A percentile compares a stretch with the other conserved stretches of the same genome.
Conservation (phyloP, 2,329 filamentous ascomycete genomes). For the Apiospora saccharicola region DNA sequence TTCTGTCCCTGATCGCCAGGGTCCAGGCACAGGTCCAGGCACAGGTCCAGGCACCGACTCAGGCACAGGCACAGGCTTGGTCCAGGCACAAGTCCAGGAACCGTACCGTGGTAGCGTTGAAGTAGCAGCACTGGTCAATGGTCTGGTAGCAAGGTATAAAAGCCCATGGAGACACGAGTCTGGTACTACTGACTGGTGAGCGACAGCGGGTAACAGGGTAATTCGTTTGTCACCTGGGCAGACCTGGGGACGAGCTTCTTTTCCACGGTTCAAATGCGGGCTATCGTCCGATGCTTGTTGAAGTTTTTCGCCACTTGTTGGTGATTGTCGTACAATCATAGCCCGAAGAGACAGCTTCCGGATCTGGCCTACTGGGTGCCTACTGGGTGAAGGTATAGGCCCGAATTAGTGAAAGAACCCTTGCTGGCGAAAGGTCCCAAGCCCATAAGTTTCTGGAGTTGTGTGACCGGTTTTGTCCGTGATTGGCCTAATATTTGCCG, state of each 20-base stretch:
- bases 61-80: too few relatives aligned
- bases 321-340: slow-evolving; percentile 17
- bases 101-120: neutral
- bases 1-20: slow-evolving; percentile 17
- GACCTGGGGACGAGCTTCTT: slow-evolving; percentile 6
- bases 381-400: slow-evolving; percentile 17
- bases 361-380: slow-evolving; percentile 8
- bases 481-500: slow-evolving; percentile 24
- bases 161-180: neutral
- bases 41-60: too few relatives aligned
- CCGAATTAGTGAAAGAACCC: slow-evolving; percentile 18
- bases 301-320: slow-evolving; percentile 13
- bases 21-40: neutral
- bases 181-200: neutral
- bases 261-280: slow-evolving; percentile 2
- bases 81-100: too few relatives aligned
- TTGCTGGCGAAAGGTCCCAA: slow-evolving; percentile 1
- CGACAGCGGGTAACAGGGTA: neutral
- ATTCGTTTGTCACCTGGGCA: neutral
- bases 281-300: slow-evolving; percentile 15
- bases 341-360: slow-evolving; percentile 19
- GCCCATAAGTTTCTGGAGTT: slow-evolving; percentile 18
- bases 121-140: neutral
- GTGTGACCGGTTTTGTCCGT: slow-evolving; percentile 21
- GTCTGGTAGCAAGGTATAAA: neutral